Percentiles rank a stretch among this genome's conserved stretches.
These are phyloP conservation scores for Medicago lupulina DNA, from an alignment of 306 rosid genomes.

Conservation along the genomic window DNA sequence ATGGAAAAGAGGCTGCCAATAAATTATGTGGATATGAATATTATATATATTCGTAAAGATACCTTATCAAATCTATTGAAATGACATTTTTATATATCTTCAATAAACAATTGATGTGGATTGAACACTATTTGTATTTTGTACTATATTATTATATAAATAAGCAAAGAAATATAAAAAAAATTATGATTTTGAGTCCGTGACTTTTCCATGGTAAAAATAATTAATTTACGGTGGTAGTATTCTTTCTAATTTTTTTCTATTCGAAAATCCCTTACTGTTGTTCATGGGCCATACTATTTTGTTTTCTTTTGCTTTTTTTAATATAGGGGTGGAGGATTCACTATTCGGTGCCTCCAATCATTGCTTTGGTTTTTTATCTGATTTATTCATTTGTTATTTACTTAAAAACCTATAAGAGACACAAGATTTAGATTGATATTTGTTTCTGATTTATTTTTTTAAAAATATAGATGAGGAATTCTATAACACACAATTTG, in stretches of 20 bases:
- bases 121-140: not conserved
- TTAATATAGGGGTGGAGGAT: not conserved
- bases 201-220: slow-evolving; percentile 35
- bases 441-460: too few species aligned
- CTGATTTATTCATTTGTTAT: not conserved
- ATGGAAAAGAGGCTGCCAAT: too few species aligned
- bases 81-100: not conserved
- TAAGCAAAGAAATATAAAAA: not conserved
- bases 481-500: too few species aligned
- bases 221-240: not conserved
- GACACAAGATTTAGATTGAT: not conserved
- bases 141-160: not conserved
- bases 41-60: not conserved
- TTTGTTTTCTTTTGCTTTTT: slow-evolving; percentile 23
- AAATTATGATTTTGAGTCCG: slow-evolving; percentile 2
- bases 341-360: slow-evolving; percentile 29
- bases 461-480: too few species aligned
- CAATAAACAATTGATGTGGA: not conserved
- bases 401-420: too few species aligned
- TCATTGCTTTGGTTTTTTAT: not conserved
- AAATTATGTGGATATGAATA: not conserved
- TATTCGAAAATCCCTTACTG: slow-evolving; percentile 12
- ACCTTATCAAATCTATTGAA: not conserved
- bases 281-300: slow-evolving; percentile 21
- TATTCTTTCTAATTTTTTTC: not conserved